Base-by-base conservation (phyloP, 2,329 filamentous ascomycete genomes). In the Fusarium citri region DNA sequence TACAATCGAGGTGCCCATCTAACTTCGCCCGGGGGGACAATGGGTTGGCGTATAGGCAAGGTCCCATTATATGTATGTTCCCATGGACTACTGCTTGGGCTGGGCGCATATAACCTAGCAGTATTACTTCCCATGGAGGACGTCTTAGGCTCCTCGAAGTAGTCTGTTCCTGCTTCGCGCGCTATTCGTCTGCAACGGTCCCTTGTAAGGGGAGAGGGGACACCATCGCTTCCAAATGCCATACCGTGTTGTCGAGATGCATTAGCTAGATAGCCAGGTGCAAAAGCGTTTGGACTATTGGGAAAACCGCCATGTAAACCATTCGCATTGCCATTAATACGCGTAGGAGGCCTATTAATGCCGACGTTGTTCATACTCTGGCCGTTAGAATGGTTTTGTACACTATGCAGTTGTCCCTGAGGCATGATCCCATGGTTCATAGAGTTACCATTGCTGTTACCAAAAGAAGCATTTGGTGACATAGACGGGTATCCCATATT, bases 21-120 rank as follows among this genome's bases (percentile, higher is more conserved):
- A 12, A n/a, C 6, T n/a, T n/a, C 18, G 6, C 10, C 10, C 2
- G 8, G 31, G 6, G 16, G 6, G 15, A 2, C 15, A 16, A 0
- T 9, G 30, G 8, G 30, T 16, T 16, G 30, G 30, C 30, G 15
- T 31, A 18, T 34, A 34, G 31, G 15, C 31, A 34, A 31, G 30
- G 3, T 8, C 30, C 30, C 0, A 4, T 31, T 3, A 34, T 34
- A 1, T 34, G 8, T 34, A 34, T 34, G 31, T 34, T 9, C 16
- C 31, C 16, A 34, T 18, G 31, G 16, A 34, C 16, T 34, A 18
- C 16, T 34, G 34, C 34, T 37, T 37, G 34, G 18, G 3, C 34
- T n/a, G 18, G 16, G 18, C 18, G 31, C 18, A 37, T 37, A 18
- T 18, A 18, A 10, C 16, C 31, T 16, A 18, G 31, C 31, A 3